Evolutionary conservation across 129 eudicot genomes (phyloP), one percentile per base, ranked within the genome.

Genomic region (Arctium lappa): DNA sequence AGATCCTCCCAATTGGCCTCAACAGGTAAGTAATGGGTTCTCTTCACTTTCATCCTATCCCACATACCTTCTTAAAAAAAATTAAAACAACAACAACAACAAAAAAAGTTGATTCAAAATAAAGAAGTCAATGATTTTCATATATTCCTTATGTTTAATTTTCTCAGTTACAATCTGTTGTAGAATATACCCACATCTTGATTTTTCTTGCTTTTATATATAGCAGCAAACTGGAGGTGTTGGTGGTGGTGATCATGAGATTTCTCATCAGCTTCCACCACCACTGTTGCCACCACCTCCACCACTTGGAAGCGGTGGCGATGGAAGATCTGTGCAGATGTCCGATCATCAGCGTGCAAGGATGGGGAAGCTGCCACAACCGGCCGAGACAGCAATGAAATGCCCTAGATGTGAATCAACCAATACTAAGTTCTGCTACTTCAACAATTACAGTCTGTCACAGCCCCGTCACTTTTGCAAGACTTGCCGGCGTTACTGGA

Each of bases 1-100:
- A 32, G 90, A 89, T 89, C 92, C 88, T 76, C 90, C 86, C 50
- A 87, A 73, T 76, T 87, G 90, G 92, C 82, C 86, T 46, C 89
- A 83, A 60, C 88, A 85, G 81, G 89, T 89, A 85, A 75, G 56
- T 48, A 1, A 66, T 22, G 31, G 70, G 73, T 40, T 86, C 78
- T 18, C 71, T 29, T 30, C 63, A 74, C 34, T 79, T 37, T 36
- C 65, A 40, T 37, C 68, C 27, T 53, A 15, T 53, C 18, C 50
- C 10, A 1, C 50, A 75, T 15, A 71, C 16, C 79, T 84, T 80
- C 76, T 73, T 71, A 16, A 78, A 27, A 81, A 22, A 22, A 22
- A 22, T n/a, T 44, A 32, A 82, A 82, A 66, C 27, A 8, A 65
- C 34, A 78, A 65, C 34, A 78, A 73, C 27, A 22, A 22, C 27